These are phyloP conservation scores for Kwoniella botswanensis DNA, from an alignment of 768 basidiomycete genomes.

Conservation along the genomic window DNA sequence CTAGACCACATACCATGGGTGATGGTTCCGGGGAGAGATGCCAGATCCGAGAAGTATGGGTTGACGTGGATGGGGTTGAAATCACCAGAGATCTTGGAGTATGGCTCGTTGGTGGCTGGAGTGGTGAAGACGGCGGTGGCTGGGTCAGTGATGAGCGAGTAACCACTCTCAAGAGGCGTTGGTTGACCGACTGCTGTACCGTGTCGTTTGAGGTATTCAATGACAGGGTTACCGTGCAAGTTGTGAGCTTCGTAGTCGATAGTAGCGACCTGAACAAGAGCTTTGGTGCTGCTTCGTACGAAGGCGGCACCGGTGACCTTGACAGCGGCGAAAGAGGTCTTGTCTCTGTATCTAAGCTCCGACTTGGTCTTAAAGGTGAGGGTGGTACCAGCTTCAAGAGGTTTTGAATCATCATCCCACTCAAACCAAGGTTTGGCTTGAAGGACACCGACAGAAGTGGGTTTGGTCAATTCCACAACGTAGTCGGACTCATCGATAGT, in stretches of 20 bases:
- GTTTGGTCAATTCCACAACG: conserved; percentile 71
- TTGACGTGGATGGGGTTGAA: conserved; percentile 99
- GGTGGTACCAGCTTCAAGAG: conserved; percentile 76
- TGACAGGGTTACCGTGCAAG: conserved; percentile 88
- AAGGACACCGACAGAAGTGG: conserved; percentile 85
- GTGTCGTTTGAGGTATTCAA: conserved; percentile 90
- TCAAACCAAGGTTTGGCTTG: conserved; percentile 98
- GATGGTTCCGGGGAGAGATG: conserved; percentile 90
- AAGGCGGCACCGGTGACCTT: conserved; percentile 83
- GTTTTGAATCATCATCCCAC: conserved; percentile 82
- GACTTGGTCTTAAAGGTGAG: conserved; percentile 90
- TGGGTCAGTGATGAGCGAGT: conserved; percentile 73
- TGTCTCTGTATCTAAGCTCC: conserved; percentile 88
- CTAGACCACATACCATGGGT: conserved; percentile 98
- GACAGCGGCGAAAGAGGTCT: conserved; percentile 78
- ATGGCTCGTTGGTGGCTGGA: conserved; percentile 91
- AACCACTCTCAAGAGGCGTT: conserved; percentile 80
- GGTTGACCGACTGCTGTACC: conserved; percentile 78
- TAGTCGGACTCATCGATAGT: conserved; percentile 88
- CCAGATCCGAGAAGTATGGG: conserved; percentile 95
- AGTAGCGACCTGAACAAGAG: conserved; percentile 82
- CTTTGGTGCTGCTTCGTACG: conserved; percentile 84
- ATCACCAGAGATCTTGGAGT: conserved; percentile 93
- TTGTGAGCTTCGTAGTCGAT: conserved; percentile 86
- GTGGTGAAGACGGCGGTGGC: conserved; percentile 73